Evolutionary conservation across 805 yeast genomes (phyloP), one percentile per base, ranked within the genome.

Genomic region (Maudiozyma bulderi): DNA sequence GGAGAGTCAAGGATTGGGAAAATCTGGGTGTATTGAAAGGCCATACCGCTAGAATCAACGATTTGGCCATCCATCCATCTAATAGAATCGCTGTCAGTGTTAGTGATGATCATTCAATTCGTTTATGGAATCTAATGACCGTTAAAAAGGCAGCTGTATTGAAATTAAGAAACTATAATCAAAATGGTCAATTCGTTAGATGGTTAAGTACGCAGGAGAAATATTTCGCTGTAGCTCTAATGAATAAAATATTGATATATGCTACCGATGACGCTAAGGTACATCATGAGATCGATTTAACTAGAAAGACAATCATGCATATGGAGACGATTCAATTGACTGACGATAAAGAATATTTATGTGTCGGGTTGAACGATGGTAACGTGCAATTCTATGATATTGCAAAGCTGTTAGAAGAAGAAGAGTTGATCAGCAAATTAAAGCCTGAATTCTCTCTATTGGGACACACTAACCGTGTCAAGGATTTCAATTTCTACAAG

Each of bases 1-100:
- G 99, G 99, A 75, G 98, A 66, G 85, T 93, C 3, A 88, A 86
- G 65, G 99, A 93, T 68, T 93, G 99, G 99, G 98, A 93, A 62
- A 75, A 81, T 41, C 82, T 87, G 64, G 95, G 93, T 5, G 80
- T 82, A 11, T 72, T 93, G 65, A 89, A 89, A 65, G 98, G 97
- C 10, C 98, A 91, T 67, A 76, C 75, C 42, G 91, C 80, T n/a
- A 74, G 85, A 47, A 77, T 93, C 41, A 85, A 84, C 56, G 98
- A 89, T 65, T 60, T 93, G 41, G 84, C 89, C 31, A 84, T 93
- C 38, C 99, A 93, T 66, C 95, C 95, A 14, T 74, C 88, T 3
- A 96, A 95, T 11, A 77, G 87, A 68, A 80, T 93, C 50, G 97
- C 97, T 6, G 77, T 93, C 30, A 84, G 95, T 52, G 95, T 89